These are phyloP conservation scores for Thermochaetoides dissita DNA, from an alignment of 2,329 filamentous ascomycete genomes.

Conservation along the genomic window DNA sequence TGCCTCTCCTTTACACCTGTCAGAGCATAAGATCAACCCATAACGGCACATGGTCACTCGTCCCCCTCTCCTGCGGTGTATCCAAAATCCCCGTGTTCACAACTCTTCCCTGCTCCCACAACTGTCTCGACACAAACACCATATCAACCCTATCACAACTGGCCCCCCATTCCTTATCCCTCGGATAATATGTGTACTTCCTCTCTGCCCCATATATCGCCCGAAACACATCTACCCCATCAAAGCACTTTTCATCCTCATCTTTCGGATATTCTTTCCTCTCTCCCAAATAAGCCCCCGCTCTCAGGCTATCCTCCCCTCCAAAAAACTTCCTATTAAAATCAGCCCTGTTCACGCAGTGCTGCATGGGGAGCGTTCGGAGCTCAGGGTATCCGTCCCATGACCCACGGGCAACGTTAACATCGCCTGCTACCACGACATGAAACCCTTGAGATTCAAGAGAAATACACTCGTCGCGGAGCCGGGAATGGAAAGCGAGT, in stretches of 20 bases:
- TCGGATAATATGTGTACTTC: conserved; percentile 36
- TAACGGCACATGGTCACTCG: conserved; percentile 40
- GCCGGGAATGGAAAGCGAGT: conserved; percentile 29
- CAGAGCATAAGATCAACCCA: conserved; percentile 22
- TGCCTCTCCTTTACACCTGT: neutral
- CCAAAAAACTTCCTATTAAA: conserved; percentile 35
- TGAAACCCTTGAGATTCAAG: conserved; percentile 27
- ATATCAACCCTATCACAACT: conserved; percentile 42
- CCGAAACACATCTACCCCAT: conserved; percentile 33
- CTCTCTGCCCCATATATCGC: conserved; percentile 25
- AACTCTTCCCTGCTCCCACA: conserved; percentile 18
- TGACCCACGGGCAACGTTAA: conserved; percentile 32
- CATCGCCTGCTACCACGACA: conserved; percentile 35
- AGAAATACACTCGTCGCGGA: conserved; percentile 29
- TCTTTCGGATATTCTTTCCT: conserved; percentile 3
- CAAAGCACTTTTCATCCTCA: conserved; percentile 18
- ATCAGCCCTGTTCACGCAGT: conserved; percentile 35
- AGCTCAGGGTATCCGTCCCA: conserved; percentile 30
- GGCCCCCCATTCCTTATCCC: conserved; percentile 28
- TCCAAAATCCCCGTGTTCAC: conserved; percentile 21
- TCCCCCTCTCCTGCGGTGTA: conserved; percentile 29
- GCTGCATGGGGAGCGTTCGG: conserved; percentile 28
- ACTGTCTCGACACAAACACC: conserved; percentile 27
- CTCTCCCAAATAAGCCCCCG: conserved; percentile 6
- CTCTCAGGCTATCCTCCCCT: conserved; percentile 9